Evolutionary conservation across 2,329 filamentous ascomycete species (phyloP).

Genomic region (Tolypocladium inflatum): DNA sequence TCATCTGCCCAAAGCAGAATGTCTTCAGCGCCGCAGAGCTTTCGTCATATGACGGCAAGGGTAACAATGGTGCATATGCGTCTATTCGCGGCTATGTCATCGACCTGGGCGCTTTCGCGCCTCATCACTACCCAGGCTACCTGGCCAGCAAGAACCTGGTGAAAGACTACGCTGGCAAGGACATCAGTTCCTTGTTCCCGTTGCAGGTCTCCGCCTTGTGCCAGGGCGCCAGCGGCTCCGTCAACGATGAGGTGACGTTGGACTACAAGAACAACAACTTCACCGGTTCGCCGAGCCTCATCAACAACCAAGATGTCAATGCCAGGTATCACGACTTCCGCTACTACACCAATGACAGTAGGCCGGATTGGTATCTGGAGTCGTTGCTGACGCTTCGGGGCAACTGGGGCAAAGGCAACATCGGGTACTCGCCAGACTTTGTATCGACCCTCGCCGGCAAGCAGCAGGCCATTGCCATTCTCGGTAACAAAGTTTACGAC

Average conservation of each 20-base stretch:
- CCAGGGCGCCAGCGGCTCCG: constrained; percentile 57
- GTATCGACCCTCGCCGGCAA: constrained; percentile 59
- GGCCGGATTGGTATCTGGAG: constrained; percentile 88
- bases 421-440: constrained; percentile 76
- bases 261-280: constrained; percentile 75
- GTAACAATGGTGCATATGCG: constrained; percentile 54
- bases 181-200: constrained; percentile 84
- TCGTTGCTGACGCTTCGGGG: constrained; percentile 70
- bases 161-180: constrained; percentile 69
- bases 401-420: constrained; percentile 75
- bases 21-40: constrained; percentile 78
- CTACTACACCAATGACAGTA: constrained; percentile 67
- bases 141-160: constrained; percentile 52
- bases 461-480: constrained; percentile 61
- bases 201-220: constrained; percentile 91
- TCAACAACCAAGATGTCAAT: constrained; percentile 62
- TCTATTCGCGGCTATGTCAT: constrained; percentile 87
- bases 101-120: constrained; percentile 64
- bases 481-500: constrained; percentile 78
- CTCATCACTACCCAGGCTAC: constrained; percentile 61
- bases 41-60: constrained; percentile 61
- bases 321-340: constrained; percentile 88
- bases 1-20: constrained; percentile 87
- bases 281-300: constrained; percentile 54
- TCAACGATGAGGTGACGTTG: constrained; percentile 67